Evolutionary conservation across 1,139 yeast species (phyloP).

Genomic region (Lodderomyces theae): DNA sequence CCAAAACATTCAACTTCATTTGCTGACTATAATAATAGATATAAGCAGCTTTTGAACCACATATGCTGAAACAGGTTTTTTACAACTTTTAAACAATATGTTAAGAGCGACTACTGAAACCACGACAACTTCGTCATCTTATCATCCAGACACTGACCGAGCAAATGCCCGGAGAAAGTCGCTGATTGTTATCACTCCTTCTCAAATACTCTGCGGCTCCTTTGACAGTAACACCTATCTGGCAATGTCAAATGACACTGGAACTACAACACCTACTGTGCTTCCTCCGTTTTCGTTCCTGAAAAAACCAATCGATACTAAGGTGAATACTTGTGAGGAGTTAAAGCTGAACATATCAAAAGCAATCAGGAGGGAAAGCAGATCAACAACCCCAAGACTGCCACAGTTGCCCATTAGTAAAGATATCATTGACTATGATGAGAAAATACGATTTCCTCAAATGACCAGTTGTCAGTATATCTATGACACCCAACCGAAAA

Average conservation of each 20-base stretch:
- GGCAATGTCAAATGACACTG: conserved; percentile 5
- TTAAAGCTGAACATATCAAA: neutral
- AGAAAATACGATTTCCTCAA: conserved; percentile 45
- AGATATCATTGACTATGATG: conserved; percentile 44
- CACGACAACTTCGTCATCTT: neutral
- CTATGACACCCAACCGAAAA: conserved; percentile 12
- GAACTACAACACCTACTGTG: conserved; percentile 7
- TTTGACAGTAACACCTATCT: neutral
- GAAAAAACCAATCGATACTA: conserved; percentile 28
- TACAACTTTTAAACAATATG: neutral
- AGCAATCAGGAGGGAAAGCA: conserved; percentile 10
- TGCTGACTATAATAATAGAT: no score
- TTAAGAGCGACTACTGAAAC: neutral
- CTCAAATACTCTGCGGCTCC: neutral
- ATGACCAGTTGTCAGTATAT: conserved; percentile 34
- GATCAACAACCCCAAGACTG: neutral
- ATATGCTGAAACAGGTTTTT: no score
- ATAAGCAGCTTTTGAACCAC: no score
- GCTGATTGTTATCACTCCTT: neutral
- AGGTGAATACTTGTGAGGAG: neutral
- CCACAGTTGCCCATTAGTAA: no score
- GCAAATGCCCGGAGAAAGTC: neutral
- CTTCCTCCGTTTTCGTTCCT: conserved; percentile 39
- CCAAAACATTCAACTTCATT: no score
- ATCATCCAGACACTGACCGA: neutral